Evolutionary conservation across 2,329 filamentous ascomycete species (phyloP), one percentile per base, ranked within the genome.

Genomic region (Amauroascus niger): DNA sequence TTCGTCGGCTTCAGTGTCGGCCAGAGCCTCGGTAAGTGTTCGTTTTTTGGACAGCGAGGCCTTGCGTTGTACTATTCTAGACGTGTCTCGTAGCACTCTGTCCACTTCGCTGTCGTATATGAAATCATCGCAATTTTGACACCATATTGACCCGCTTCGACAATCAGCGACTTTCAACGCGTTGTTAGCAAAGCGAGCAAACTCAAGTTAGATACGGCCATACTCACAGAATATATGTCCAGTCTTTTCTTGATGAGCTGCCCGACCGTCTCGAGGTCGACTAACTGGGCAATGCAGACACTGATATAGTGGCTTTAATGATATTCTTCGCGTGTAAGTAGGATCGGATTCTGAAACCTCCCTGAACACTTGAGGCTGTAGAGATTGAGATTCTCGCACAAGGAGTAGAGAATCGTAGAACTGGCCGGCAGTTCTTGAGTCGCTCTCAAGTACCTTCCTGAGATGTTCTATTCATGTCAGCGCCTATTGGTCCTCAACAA

Each of bases 1-100:
- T 58, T 91, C 86, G 55, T 90, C 86, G 26, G 69, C 68, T 54
- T 65, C 65, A 48, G 61, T 64, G 20, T 52, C 44, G 13, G 53
- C 52, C 16, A 37, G 18, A n/a, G 40, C 41, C 22, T 52, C 50
- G 39, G 14, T 28, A 33, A 66, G 63, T 44, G 67, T 67, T 9
- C 67, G 66, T 59, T 71, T 73, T 52, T 62, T 64, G 22, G 60
- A 53, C 41, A 37, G 20, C 14, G 41, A 18, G 37, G 9, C 41
- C 37, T 6, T 32, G 49, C 35, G 46, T 35, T 26, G 47, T 26
- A 26, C 9, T 37, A 28, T 64, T 16, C 33, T 46, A 18, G 40
- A 26, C 11, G 33, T 28, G 30, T 46, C 55, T 26, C 61, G 53
- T 41, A 69, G 62, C 24, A 69, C 62, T 49, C 64, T 63, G 55